These are phyloP conservation scores for Aspergillus amoenus DNA, from an alignment of 2,329 filamentous ascomycete genomes.

Conservation along the genomic window DNA sequence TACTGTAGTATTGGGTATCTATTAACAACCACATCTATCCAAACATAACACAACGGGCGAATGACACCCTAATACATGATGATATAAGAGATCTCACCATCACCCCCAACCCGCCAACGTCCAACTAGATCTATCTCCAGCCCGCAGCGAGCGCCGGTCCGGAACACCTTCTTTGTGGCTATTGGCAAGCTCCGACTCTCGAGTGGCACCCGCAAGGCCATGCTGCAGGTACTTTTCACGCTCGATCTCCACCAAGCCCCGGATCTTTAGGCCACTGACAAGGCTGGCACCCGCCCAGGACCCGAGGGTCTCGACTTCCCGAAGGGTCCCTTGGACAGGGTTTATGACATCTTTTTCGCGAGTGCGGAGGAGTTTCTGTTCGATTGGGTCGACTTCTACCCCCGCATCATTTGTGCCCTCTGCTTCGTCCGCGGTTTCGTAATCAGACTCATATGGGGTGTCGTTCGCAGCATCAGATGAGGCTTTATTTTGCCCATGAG, in stretches of 20 bases:
- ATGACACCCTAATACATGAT: neutral
- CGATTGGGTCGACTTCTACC: slow-evolving; percentile 49
- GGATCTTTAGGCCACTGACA: slow-evolving; percentile 57
- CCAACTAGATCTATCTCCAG: slow-evolving; percentile 50
- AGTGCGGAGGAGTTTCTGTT: slow-evolving; percentile 38
- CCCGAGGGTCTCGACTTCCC: slow-evolving; percentile 61
- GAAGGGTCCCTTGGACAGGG: slow-evolving; percentile 40
- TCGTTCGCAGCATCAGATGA: slow-evolving; percentile 17
- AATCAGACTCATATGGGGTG: slow-evolving; percentile 5
- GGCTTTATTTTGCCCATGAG: neutral
- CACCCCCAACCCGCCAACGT: slow-evolving; percentile 49
- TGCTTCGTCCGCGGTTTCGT: slow-evolving; percentile 5
- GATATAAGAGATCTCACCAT: slow-evolving; percentile 5
- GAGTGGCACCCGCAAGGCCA: slow-evolving; percentile 47
- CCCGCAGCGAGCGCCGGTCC: slow-evolving; percentile 40
- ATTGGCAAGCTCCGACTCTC: slow-evolving; percentile 39
- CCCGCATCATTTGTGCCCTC: neutral
- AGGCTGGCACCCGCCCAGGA: slow-evolving; percentile 66
- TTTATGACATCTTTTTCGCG: slow-evolving; percentile 35
- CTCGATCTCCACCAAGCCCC: slow-evolving; percentile 63
- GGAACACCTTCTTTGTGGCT: slow-evolving; percentile 18
- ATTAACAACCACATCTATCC: neutral
- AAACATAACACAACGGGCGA: neutral
- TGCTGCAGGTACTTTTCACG: slow-evolving; percentile 60
- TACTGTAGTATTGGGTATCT: slow-evolving; percentile 6